Base-by-base conservation (phyloP, 2,329 filamentous ascomycete genomes). In the Hypomyces perniciosus region DNA sequence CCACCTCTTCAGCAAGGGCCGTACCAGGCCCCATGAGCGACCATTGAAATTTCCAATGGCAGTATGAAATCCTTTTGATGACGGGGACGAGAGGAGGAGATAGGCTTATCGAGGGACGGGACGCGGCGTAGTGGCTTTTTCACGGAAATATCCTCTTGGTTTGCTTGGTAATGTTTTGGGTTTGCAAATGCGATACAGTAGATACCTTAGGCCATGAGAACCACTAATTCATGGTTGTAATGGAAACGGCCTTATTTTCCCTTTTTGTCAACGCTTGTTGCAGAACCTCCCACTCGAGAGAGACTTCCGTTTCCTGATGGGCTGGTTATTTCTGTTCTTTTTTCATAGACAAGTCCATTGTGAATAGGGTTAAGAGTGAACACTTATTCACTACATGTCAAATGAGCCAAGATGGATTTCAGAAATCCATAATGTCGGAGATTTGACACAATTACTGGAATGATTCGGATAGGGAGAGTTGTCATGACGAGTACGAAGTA, bases 101-200 rank as follows among this genome's bases (percentile, higher is more conserved):
- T 35, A 43, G 47, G 13, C 20, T 8, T 29, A 46, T 30, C 26
- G 30, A 47, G 29, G 29, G 12, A 31, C 39, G n/a, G 40, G 44
- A 48, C 51, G 47, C 43, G 46, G 20, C 33, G 44, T 42, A 28
- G 47, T 38, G 46, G 20, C 33, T 39, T 42, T 13, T 52, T 52
- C 48, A 38, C 26, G 48, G 44, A 44, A 13, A 47, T 48, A 51
- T 51, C 38, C 29, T 48, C 26, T 33, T 35, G 38, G 37, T 44
- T 46, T 46, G 30, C 20, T 29, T 31, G 20, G 38, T 26, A 33
- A 44, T 28, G 33, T 31, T 42, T 46, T 31, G 28, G 38, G 44
- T 42, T 44, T 44, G 46, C 35, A 48, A 42, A 8, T 45, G 50
- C 37, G 49, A 44, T 27, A 35, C 20, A 33, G 38, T 43, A 51